Evolutionary conservation across 805 yeast genomes (phyloP).

Genomic region (Spathaspora gorwiae): DNA sequence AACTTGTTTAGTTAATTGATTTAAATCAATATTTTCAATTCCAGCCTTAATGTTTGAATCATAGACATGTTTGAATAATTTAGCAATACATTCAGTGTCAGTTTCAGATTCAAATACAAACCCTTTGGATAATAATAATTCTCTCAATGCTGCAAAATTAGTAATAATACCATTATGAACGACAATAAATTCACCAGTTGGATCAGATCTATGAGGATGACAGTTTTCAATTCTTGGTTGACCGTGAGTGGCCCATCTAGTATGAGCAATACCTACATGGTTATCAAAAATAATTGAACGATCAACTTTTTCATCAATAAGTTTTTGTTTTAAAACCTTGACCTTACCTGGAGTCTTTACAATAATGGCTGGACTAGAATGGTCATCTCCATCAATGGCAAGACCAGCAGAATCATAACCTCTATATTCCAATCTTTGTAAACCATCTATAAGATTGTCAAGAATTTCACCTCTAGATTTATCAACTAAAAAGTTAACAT

Average conservation of each 20-base stretch:
- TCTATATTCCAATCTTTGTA: conserved; percentile 85
- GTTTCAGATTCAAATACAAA: conserved; percentile 84
- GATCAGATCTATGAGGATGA: conserved; percentile 94
- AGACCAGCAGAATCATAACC: conserved; percentile 98
- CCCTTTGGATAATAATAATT: conserved; percentile 76
- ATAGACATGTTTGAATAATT: conserved; percentile 85
- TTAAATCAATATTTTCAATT: conserved; percentile 69
- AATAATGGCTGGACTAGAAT: conserved; percentile 60
- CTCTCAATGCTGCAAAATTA: conserved; percentile 86
- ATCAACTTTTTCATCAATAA: conserved; percentile 48
- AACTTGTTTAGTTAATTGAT: conserved; percentile 88
- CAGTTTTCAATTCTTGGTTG: conserved; percentile 81
- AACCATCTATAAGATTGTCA: conserved; percentile 82
- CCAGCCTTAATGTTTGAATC: conserved; percentile 72
- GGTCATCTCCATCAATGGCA: conserved; percentile 86
- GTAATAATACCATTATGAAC: conserved; percentile 99
- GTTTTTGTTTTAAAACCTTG: conserved; percentile 65
- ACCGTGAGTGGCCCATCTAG: conserved; percentile 99
- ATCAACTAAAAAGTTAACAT: conserved; percentile 91
- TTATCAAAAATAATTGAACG: conserved; percentile 63
- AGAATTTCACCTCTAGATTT: conserved; percentile 89
- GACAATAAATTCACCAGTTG: conserved; percentile 74
- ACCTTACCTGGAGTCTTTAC: conserved; percentile 92
- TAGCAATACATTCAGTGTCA: conserved; percentile 97
- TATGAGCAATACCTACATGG: conserved; percentile 97